These are phyloP conservation scores for Cyphellophora europaea DNA, from an alignment of 2,329 filamentous ascomycete species.

Conservation along the genomic window DNA sequence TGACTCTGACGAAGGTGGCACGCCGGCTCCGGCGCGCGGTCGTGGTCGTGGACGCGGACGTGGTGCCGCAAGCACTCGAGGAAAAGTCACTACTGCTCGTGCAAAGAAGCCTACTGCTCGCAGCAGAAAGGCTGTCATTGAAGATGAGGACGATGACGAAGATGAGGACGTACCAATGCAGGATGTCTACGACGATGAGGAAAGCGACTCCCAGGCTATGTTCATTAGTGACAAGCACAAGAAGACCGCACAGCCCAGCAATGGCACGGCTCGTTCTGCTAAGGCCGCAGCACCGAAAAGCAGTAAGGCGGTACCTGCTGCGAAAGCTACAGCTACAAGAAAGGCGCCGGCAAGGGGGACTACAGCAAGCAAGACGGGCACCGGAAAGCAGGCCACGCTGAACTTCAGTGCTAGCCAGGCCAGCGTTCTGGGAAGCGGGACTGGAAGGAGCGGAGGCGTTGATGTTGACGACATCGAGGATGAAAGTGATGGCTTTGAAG, in stretches of 20 bases:
- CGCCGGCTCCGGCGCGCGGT: constrained; percentile 34
- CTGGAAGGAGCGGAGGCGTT: constrained; percentile 3
- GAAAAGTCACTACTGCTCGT: constrained; percentile 7
- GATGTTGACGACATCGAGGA: constrained; percentile 20
- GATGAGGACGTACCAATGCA: constrained; percentile 31
- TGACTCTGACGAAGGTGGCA: constrained; percentile 38
- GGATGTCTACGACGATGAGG: constrained; percentile 27
- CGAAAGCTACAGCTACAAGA: constrained; percentile 15
- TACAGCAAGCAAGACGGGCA: constrained; percentile 5
- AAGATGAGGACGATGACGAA: constrained; percentile 25
- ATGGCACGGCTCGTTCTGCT: constrained; percentile 5
- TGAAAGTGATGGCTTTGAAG: constrained; percentile 36
- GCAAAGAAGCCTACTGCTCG: constrained; percentile 13
- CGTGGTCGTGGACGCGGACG: constrained; percentile 31
- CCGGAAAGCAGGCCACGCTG: constrained; percentile 28
- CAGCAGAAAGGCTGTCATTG: constrained; percentile 23
- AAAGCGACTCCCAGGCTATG: constrained; percentile 21
- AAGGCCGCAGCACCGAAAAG: constrained; percentile 10
- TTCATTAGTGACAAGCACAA: constrained; percentile 16
- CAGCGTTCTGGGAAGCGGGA: constrained; percentile 13
- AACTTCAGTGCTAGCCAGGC: constrained; percentile 31
- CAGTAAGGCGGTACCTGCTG: constrained; percentile 11
- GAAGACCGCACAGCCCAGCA: constrained; percentile 1
- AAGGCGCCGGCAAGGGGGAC: constrained; percentile 30
- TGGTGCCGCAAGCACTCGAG: constrained; percentile 20